Evolutionary conservation across 768 basidiomycete species (phyloP), one percentile per base, ranked within the genome.

Genomic region (Coprinopsis strossmayeri): DNA sequence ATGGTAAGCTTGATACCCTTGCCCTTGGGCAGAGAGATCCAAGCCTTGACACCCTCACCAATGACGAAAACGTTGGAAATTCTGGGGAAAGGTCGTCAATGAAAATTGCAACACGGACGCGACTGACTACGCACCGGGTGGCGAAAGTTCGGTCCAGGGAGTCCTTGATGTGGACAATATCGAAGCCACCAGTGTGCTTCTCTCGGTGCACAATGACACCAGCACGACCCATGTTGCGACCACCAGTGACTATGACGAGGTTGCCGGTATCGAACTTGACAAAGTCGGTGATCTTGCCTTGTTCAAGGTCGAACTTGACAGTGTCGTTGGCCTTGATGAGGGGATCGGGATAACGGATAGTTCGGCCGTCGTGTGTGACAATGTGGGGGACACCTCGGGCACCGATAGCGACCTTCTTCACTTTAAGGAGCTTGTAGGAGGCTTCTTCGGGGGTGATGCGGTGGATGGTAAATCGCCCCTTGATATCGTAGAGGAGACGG

Each of bases 401-500:
- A 53, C 96, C 96, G 57, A 98, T 73, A 54, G 92, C 91, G 34
- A 95, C 87, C 59, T 82, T 86, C 67, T 82, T 82, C 61, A 99
- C 96, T 66, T 93, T 92, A 65, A 90, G 78, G 63, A 99, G 91
- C 72, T 97, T 97, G 83, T 92, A 97, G 60, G 77, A 74, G 42
- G 95, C 92, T 70, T 99, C 96, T 72, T 98, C 96, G 34, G 87
- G 80, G 47, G 93, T 93, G 80, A 99, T 98, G 61, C 96, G 91
- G 79, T 99, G 96, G 68, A 98, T 95, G 58, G 93, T 89, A 78
- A 99, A 99, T 58, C 96, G 96, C 59, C 96, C 96, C 78, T 99
- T 99, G 72, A 98, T 85, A 67, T 98, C 96, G 79, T 98, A 98
- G 35, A 99, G 78, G 52, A 98, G 82, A 69, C 96, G 95, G 87